phyloP scores from a whole-genome alignment of 2,329 filamentous ascomycete species.

The Phialocephala subalpina region DNA sequence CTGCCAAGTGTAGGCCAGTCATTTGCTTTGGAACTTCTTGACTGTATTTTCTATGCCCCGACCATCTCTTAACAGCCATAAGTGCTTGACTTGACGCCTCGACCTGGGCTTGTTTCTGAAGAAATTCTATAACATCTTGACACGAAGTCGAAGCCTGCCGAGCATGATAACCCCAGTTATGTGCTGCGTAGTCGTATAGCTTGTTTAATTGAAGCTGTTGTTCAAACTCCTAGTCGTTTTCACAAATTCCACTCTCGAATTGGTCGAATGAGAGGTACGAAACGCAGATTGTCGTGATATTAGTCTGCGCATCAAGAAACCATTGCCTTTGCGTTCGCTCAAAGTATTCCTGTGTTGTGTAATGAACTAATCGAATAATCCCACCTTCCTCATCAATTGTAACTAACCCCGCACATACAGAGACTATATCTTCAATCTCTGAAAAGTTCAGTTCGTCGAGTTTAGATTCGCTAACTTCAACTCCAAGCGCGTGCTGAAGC shows the following conservation, averaged over 20 bases:
- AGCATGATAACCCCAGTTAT: too few relatives aligned
- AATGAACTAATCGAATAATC: conserved; percentile 38
- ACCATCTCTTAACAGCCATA: conserved; percentile 20
- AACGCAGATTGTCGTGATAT: conserved; percentile 38
- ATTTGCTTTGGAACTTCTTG: conserved; percentile 26
- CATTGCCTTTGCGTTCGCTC: conserved; percentile 20
- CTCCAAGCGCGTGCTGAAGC: conserved; percentile 53
- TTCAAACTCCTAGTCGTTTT: conserved; percentile 21
- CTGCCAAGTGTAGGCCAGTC: conserved; percentile 38
- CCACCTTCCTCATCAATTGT: conserved; percentile 15
- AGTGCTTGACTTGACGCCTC: too few relatives aligned
- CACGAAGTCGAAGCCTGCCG: too few relatives aligned
- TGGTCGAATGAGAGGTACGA: conserved; percentile 43
- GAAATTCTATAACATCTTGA: too few relatives aligned
- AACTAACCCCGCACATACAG: conserved; percentile 39
- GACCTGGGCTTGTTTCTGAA: too few relatives aligned
- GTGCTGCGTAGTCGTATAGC: too few relatives aligned
- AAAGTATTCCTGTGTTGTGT: conserved; percentile 44
- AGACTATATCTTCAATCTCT: conserved; percentile 30
- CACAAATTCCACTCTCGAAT: conserved; percentile 37
- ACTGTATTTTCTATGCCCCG: conserved; percentile 13
- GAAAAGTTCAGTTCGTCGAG: conserved; percentile 28
- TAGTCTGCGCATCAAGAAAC: conserved; percentile 32
- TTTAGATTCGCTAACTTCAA: conserved; percentile 38
- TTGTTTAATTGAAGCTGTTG: too few relatives aligned